Evolutionary conservation across 2,329 filamentous ascomycete species (phyloP), one percentile per base, ranked within the genome.

Genomic region (Aspergillus chevalieri): DNA sequence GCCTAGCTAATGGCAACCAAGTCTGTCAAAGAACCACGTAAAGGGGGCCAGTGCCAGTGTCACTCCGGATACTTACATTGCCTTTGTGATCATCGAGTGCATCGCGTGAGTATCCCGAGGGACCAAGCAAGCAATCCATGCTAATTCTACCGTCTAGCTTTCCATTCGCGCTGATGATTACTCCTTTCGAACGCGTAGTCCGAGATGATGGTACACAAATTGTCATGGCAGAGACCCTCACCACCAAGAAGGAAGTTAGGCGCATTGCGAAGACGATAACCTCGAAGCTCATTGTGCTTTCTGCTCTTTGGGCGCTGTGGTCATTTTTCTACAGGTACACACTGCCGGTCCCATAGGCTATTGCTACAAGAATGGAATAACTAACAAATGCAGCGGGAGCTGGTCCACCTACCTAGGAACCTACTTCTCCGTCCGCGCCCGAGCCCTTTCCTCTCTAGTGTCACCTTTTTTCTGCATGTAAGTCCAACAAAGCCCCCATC

Each of bases 391-490:
- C 36, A 72, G 71, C 47, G 73, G 73, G 6, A 70, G 71, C 6
- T 75, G 72, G 73, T 71, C 68, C 3, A 76, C 72, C 3, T 75
- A 75, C 49, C 63, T 75, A 10, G 71, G 60, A 28, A 71, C 66
- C 8, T 74, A 74, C 52, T 75, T 75, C 53, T 67, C 66, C 9
- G 72, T 75, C 22, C 72, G 74, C 17, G 64, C 72, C 26, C 68
- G 70, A 21, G 73, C 74, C 3, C 64, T 74, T 7, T 75, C 73
- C 0, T 74, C 73, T 3, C 65, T 76, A 8, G 58, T 76, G 22
- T 75, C 73, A 5, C 74, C 74, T 0, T 76, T 76, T 60, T 75
- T 77, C 57, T 77, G 74, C 66, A 75, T 76, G 67, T 68, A 55
- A 58, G 68, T 58, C 8, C 9, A 9, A 5, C 17, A 10, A 28